These are phyloP conservation scores for Sugiyamaella smithiae DNA, from an alignment of 805 yeast genomes.

Conservation along the genomic window DNA sequence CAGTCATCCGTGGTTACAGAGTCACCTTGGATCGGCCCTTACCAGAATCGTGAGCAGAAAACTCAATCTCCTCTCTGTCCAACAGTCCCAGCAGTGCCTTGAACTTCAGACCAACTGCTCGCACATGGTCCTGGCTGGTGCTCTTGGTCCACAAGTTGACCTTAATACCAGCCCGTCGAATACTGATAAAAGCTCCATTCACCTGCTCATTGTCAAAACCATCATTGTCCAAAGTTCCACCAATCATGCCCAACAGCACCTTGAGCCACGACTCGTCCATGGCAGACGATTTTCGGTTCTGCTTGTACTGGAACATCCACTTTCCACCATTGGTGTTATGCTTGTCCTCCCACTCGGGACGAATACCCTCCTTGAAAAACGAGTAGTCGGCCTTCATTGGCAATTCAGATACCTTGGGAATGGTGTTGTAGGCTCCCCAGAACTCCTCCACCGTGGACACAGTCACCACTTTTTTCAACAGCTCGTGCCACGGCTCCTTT, in stretches of 20 bases:
- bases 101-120: slow-evolving; percentile 81
- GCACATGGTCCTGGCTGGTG: slow-evolving; percentile 55
- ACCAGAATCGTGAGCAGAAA: slow-evolving; percentile 58
- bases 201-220: slow-evolving; percentile 78
- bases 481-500: slow-evolving; percentile 85
- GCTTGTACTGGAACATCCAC: slow-evolving; percentile 65
- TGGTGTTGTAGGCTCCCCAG: slow-evolving; percentile 95
- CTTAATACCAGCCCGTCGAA: slow-evolving; percentile 77
- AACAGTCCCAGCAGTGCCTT: slow-evolving; percentile 77
- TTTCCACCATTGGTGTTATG: slow-evolving; percentile 89
- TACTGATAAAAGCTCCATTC: slow-evolving; percentile 89
- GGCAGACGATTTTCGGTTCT: slow-evolving; percentile 32
- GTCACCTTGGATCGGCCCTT: slow-evolving; percentile 22
- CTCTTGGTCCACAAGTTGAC: slow-evolving; percentile 93
- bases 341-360: slow-evolving; percentile 98
- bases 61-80: slow-evolving; percentile 77
- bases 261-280: slow-evolving; percentile 87
- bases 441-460: slow-evolving; percentile 96
- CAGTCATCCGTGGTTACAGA: slow-evolving; percentile 8
- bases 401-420: slow-evolving; percentile 87
- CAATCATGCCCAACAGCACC: slow-evolving; percentile 75
- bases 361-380: slow-evolving; percentile 86
- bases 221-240: slow-evolving; percentile 90
- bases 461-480: slow-evolving; percentile 87
- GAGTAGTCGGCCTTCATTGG: slow-evolving; percentile 94